Base-by-base conservation (phyloP, 495 filamentous ascomycete species). In the Cenococcum geophilum region DNA sequence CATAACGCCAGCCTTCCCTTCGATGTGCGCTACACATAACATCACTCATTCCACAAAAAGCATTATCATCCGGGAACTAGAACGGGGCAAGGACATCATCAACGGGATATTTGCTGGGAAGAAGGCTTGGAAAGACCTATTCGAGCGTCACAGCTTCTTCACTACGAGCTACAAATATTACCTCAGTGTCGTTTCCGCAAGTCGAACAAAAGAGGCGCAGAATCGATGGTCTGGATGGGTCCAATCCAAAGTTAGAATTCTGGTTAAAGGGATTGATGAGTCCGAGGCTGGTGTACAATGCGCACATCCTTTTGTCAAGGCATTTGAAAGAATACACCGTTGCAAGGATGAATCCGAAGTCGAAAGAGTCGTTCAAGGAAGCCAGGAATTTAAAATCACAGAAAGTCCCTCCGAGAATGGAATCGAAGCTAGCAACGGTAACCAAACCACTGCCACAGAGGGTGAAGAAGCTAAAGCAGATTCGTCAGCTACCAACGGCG, bases 1-100 rank as follows among this genome's bases (percentile, higher is more conserved):
- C 68, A 96, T 98, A 69, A 98, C 76, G 5, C 93, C 93, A 1
- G 89, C 95, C 1, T 97, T 95, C 74, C 93, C 91, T 14, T 91
- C 88, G 49, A 96, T 96, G 90, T 97, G 92, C 69, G 86, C 95
- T 2, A 96, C 92, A 0, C 92, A 96, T 76, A 97, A 96, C 69
- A 83, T 98, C 54, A 89, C 87, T 4, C 76, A 81, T 67, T 96
- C 91, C 0, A 95, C 92, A 0, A 92, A 89, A 77, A 77, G 77
- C 36, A 83, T 96, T 51, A 88, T 98, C 65, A 79, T 89, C 57
- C 80, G 85, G 11, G 93, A 98, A 66, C 78, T 97, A 32, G 80
- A 88, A 58, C 82, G 88, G 35, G 93, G 84, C 20, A 82, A 83
- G 42, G 77, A 87, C 40, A 85, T 98, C 43, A 83, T 89, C n/a